Conservation (phyloP, 1,139 yeast genomes). For the Debaryomyces sp. region DNA sequence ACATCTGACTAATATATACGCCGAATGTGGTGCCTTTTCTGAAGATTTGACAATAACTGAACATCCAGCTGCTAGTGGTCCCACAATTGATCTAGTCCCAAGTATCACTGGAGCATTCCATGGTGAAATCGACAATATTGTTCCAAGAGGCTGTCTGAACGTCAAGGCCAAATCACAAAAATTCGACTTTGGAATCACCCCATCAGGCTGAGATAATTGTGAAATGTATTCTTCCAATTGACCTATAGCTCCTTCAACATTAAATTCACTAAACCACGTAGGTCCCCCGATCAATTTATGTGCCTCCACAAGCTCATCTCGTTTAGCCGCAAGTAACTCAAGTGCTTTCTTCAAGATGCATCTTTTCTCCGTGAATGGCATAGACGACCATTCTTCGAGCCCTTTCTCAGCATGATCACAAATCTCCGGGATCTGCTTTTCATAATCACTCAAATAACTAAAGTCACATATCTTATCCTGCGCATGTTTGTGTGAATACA, state of each 20-base stretch:
- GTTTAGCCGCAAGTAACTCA: constrained; percentile 16
- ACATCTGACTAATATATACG: constrained; percentile 33
- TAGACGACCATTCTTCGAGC: constrained; percentile 28
- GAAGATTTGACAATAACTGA: constrained; percentile 46
- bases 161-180: constrained; percentile 31
- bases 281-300: constrained; percentile 43
- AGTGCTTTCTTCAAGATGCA: constrained; percentile 23
- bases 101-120: constrained; percentile 54
- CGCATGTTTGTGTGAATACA: constrained; percentile 14
- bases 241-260: constrained; percentile 28
- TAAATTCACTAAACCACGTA: constrained; percentile 37
- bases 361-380: constrained; percentile 18
- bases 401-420: constrained; percentile 28
- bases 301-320: constrained; percentile 22
- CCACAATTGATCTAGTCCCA: constrained; percentile 37
- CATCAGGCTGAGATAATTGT: constrained; percentile 25
- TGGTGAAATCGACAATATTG: constrained; percentile 47
- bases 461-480: constrained; percentile 15
- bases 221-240: constrained; percentile 28
- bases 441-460: constrained; percentile 13
- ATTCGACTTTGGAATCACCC: constrained; percentile 23
- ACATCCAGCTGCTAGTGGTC: constrained; percentile 55
- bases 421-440: constrained; percentile 13
- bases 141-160: constrained; percentile 43
- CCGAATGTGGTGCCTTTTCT: constrained; percentile 36